These are phyloP conservation scores for Hymenoscyphus albidus DNA, from an alignment of 2,329 filamentous ascomycete species.

Conservation along the genomic window DNA sequence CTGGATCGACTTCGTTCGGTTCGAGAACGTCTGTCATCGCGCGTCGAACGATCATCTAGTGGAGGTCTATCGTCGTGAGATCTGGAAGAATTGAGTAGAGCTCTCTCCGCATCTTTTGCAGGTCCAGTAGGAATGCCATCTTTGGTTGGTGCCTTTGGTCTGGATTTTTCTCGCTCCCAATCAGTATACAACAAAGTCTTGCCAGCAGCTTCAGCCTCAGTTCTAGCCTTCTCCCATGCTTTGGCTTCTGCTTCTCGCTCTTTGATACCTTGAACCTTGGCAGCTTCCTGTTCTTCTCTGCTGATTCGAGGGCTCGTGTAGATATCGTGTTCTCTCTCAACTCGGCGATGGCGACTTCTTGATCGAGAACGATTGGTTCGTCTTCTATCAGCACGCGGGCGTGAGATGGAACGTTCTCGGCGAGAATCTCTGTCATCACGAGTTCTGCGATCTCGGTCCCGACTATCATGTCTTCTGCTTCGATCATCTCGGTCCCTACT, in stretches of 20 bases:
- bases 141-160: constrained; percentile 4
- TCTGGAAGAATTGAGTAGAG: neutral
- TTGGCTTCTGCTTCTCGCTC: constrained; percentile 62
- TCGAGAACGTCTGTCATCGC: constrained; percentile 20
- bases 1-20: constrained; percentile 33
- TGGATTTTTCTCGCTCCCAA: constrained; percentile 15
- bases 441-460: constrained; percentile 16
- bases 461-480: constrained; percentile 4
- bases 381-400: constrained; percentile 14
- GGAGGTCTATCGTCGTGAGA: constrained; percentile 21
- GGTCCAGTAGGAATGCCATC: constrained; percentile 10
- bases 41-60: constrained; percentile 20
- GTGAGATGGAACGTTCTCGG: constrained; percentile 1
- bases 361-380: constrained; percentile 27
- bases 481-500: constrained; percentile 17
- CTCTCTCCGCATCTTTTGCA: constrained; percentile 1
- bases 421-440: constrained; percentile 9
- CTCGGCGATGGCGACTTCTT: constrained; percentile 19
- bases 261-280: constrained; percentile 59
- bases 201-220: constrained; percentile 57
- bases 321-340: neutral
- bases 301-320: constrained; percentile 12
- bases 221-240: constrained; percentile 59
- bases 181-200: constrained; percentile 46
- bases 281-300: constrained; percentile 22